phyloP scores from a whole-genome alignment of 768 basidiomycete genomes.

The Tylopilus rubrobrunneus region DNA sequence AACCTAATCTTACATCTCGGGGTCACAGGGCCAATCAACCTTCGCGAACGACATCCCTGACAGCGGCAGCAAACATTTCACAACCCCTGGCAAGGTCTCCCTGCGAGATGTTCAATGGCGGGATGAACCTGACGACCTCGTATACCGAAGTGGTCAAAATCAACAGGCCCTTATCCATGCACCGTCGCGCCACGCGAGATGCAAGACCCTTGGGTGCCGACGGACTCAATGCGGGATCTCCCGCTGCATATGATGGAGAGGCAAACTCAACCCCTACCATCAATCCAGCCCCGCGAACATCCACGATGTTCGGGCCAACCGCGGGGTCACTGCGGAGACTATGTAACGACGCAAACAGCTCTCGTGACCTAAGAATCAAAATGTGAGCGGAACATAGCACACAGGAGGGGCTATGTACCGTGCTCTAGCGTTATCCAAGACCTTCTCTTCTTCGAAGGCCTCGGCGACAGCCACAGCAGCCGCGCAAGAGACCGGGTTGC shows the following conservation, averaged over 20 bases:
- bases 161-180: conserved; percentile 82
- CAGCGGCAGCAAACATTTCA: conserved; percentile 62
- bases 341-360: conserved; percentile 64
- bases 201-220: conserved; percentile 54
- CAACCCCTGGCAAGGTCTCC: conserved; percentile 71
- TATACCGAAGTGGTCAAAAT: conserved; percentile 88
- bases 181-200: conserved; percentile 67
- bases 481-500: conserved; percentile 89
- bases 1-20: too few species aligned
- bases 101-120: conserved; percentile 76
- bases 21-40: conserved; percentile 10
- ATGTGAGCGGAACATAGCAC: conserved; percentile 1
- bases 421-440: conserved; percentile 73
- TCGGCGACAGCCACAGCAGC: conserved; percentile 83
- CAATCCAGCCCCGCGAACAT: conserved; percentile 84
- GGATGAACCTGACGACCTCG: conserved; percentile 90
- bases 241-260: conserved; percentile 51
- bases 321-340: conserved; percentile 51
- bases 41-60: conserved; percentile 62
- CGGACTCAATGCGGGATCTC: conserved; percentile 41
- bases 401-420: conserved; percentile 42
- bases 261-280: conserved; percentile 86
- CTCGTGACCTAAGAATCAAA: conserved; percentile 48
- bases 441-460: conserved; percentile 73
- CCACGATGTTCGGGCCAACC: conserved; percentile 61